Conservation (phyloP, 306 rosid genomes). For the Heteromeles arbutifolia region DNA sequence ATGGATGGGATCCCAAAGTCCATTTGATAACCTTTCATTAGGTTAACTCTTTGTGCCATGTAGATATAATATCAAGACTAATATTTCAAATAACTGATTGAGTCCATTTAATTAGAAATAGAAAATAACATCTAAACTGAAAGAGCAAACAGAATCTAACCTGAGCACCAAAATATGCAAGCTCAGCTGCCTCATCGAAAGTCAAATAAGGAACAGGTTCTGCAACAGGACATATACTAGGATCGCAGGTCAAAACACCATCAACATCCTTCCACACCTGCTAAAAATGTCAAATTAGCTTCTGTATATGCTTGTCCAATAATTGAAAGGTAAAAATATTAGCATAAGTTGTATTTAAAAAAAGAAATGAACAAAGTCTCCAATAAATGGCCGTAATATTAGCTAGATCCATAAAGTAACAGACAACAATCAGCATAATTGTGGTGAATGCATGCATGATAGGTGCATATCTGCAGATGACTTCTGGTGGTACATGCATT, state of each 20-base stretch:
- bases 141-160: conserved; percentile 19
- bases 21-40: neutral
- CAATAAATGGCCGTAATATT: neutral
- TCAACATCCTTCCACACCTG: conserved; percentile 83
- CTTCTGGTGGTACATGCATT: neutral
- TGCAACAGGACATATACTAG: conserved; percentile 47
- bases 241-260: conserved; percentile 71
- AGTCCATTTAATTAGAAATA: neutral
- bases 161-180: conserved; percentile 81
- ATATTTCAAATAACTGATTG: neutral
- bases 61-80: neutral
- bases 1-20: neutral
- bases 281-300: neutral
- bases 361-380: neutral
- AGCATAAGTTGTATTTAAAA: neutral
- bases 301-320: conserved; percentile 8
- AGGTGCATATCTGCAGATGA: neutral
- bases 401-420: neutral
- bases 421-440: neutral
- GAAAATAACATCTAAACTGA: too few species aligned
- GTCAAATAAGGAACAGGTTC: conserved; percentile 66
- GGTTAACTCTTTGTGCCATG: neutral
- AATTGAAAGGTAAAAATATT: neutral
- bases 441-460: neutral
- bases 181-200: conserved; percentile 77